Base-by-base conservation (phyloP, 768 basidiomycete genomes). In the Suillus plorans region DNA sequence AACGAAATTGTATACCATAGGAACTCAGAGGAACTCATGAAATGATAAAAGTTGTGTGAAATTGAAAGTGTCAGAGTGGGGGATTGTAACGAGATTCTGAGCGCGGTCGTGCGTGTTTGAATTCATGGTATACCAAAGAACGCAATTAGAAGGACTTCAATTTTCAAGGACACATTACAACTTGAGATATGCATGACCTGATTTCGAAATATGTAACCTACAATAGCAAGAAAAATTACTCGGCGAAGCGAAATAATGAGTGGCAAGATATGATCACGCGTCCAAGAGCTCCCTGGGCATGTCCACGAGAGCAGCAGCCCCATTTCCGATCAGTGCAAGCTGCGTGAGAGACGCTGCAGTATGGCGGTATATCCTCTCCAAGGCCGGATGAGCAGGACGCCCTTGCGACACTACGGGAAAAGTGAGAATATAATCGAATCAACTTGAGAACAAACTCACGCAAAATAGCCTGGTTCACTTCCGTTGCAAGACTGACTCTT, bases 251-350 rank as follows among this genome's bases (percentile, higher is more conserved):
- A 28, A 18, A 53, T 53, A 50, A 64, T 64, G 34, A 49, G 9
- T 8, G 37, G 18, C 41, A 28, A 41, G 31, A 20, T 42, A 31
- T 20, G 18, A 20, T 72, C 68, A 83, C 28, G 66, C 75, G 45
- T 90, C 87, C 63, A 92, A 74, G 68, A 94, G 84, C 70, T 94
- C 92, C 69, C 84, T 88, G 36, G 83, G 79, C 80, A 93, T 84
- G 70, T 95, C 93, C 18, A 89, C 90, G 73, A 91, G 93, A 20
- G 91, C 91, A 37, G 94, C 94, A 37, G 85, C 78, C 14, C 93
- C 94, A 13, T 86, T 84, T 13, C 92, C 92, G 66, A 86, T 73
- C 50, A 90, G 72, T 7, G 89, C 92, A 14, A 95, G 85, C 68
- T 92, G 86, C n/a, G 81, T 78, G 22, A 95, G 78, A 68, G 85